Evolutionary conservation across 345 rosid species (phyloP).

Genomic region (Gossypium mustelinum): DNA sequence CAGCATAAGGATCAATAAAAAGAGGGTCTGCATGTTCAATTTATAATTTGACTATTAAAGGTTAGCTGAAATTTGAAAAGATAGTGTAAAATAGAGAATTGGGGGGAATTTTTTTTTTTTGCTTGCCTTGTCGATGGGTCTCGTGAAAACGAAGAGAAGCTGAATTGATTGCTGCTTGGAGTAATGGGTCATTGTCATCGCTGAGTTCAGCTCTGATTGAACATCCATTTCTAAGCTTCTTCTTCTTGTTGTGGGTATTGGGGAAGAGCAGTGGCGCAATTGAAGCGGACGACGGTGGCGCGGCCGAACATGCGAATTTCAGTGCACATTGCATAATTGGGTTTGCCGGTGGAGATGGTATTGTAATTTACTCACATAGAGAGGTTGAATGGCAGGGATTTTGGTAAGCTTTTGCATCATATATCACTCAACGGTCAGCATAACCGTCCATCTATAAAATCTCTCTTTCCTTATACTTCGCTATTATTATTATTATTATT

Average conservation of each 20-base stretch:
- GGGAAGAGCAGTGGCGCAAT: background rate
- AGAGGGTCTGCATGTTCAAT: slow-evolving; percentile 57
- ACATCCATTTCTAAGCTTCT: slow-evolving; percentile 13
- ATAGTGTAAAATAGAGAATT: background rate
- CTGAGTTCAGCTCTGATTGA: slow-evolving; percentile 38
- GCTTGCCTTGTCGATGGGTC: slow-evolving; percentile 60
- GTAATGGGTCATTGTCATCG: slow-evolving; percentile 51
- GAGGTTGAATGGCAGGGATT: too few relatives aligned
- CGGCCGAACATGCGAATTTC: slow-evolving; percentile 3
- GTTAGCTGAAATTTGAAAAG: background rate
- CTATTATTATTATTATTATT: too few relatives aligned
- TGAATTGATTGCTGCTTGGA: slow-evolving; percentile 50
- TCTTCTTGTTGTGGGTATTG: slow-evolving; percentile 15
- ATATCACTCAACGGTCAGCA: too few relatives aligned
- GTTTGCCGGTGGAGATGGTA: too few relatives aligned
- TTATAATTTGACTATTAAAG: background rate
- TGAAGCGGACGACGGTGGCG: slow-evolving; percentile 3
- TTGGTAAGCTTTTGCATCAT: too few relatives aligned
- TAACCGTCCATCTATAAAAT: too few relatives aligned
- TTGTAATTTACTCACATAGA: too few relatives aligned
- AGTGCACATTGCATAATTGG: slow-evolving; percentile 25
- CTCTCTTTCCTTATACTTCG: too few relatives aligned
- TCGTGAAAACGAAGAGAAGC: slow-evolving; percentile 84
- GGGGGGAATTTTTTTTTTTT: background rate
- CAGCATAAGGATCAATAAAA: slow-evolving; percentile 77